These are phyloP conservation scores for Globisporangium spinosum DNA, from an alignment of 352 stramenopile species.

Conservation along the genomic window DNA sequence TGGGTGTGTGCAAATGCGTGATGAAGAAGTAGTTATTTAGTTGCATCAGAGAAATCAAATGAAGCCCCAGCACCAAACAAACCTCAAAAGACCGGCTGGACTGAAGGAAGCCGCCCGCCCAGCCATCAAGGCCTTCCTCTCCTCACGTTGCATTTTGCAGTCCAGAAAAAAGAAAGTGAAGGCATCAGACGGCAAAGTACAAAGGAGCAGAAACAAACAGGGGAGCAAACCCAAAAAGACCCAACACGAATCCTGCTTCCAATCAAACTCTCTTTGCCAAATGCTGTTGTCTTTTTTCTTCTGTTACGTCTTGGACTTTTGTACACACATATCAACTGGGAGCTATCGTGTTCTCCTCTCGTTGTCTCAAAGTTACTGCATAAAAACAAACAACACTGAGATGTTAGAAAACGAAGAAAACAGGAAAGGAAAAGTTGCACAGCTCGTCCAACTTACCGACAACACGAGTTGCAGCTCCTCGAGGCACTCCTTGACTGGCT, in stretches of 20 bases:
- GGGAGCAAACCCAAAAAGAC: background rate
- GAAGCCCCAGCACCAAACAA: background rate
- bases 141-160: background rate
- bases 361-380: background rate
- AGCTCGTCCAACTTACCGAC: slow-evolving; percentile 5
- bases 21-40: slow-evolving; percentile 11
- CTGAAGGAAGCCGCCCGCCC: background rate
- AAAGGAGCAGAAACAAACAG: background rate
- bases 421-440: background rate
- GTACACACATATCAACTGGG: background rate
- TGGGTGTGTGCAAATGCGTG: slow-evolving; percentile 9
- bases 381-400: background rate
- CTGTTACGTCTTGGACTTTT: background rate
- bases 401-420: background rate
- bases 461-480: slow-evolving; percentile 47
- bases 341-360: background rate
- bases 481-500: slow-evolving; percentile 49
- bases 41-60: slow-evolving; percentile 8
- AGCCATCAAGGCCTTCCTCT: background rate
- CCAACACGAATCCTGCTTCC: background rate
- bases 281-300: background rate
- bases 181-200: background rate
- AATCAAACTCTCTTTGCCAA: slow-evolving; percentile 4
- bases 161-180: slow-evolving; percentile 11
- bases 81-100: background rate